Evolutionary conservation across 192 early-diverging fungal genomes (phyloP), one percentile per base, ranked within the genome.

Genomic region (Coemansia sp.): DNA sequence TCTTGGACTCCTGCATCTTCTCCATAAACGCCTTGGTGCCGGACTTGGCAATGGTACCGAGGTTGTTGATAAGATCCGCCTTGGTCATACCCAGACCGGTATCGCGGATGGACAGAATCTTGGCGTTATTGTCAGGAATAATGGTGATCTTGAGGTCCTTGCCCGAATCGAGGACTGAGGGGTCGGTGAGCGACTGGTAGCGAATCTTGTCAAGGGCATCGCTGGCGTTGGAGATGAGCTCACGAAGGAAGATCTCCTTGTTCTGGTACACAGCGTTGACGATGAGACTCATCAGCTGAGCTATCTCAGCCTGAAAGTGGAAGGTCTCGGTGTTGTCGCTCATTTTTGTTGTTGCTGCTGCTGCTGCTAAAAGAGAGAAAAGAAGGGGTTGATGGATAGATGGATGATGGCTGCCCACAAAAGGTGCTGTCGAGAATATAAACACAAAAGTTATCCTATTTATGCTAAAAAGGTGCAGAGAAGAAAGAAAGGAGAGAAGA

Each of bases 1-100:
- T 95, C 69, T 95, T 96, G 82, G 94, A 94, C 63, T 91, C 87
- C 74, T 92, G 88, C 61, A 98, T 89, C 65, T 92, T 94, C 88
- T 99, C 96, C 96, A 99, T 99, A 86, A 98, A 98, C 56, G 94
- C 91, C 89, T 97, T 97, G 88, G 98, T 98, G 70, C 97, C 96
- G 65, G 96, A 99, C 90, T 97, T 97, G 86, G 98, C 98, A 72
- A 99, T 99, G 75, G 98, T 99, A 86, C 98, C 98, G 71, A 99
- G 91, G 76, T 84, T 84, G 77, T 84, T 84, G 71, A 79, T 75
- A 49, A 93, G 74, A 52, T 90, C 86, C 2, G 85, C 84, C 77
- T 89, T 82, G 79, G 87, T 91, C 92, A 92, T 92, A 47, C 92
- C 92, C 52, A 93, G 85, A 70, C 92, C 92, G 15, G 89, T 86